Percentiles rank a stretch among this genome's conserved stretches.
Evolutionary conservation across 768 basidiomycete species (phyloP).

Genomic region (Cyathus striatus): DNA sequence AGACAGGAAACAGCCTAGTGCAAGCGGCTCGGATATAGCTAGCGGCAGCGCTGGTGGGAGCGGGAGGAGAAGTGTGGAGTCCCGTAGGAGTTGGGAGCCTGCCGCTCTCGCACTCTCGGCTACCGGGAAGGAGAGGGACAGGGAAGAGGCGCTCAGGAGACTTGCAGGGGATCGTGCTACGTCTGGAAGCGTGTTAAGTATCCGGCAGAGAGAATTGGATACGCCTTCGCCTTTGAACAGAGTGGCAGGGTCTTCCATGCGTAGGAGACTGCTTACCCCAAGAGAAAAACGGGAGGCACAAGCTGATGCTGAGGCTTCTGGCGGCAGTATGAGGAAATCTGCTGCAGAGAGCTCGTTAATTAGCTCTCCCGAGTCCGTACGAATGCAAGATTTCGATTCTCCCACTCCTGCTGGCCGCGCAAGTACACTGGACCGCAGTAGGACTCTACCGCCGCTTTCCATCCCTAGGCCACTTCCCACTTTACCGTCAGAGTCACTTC

Average conservation of each 20-base stretch:
- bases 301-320: conserved; percentile 6
- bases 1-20: conserved; percentile 22
- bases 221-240: conserved; percentile 13
- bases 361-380: conserved; percentile 38
- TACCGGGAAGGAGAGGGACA: conserved; percentile 22
- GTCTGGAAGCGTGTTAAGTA: conserved; percentile 27
- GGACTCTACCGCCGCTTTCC: conserved; percentile 41
- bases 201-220: conserved; percentile 23
- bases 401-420: conserved; percentile 37
- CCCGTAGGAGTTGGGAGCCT: conserved; percentile 46
- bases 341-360: conserved; percentile 17
- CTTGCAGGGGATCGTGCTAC: conserved; percentile 20
- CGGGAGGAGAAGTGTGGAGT: conserved; percentile 49
- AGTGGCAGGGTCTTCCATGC: conserved; percentile 17
- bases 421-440: conserved; percentile 32
- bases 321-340: no score
- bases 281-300: conserved; percentile 44
- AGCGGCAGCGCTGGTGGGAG: conserved; percentile 21
- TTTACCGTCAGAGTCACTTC: conserved; percentile 52
- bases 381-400: conserved; percentile 30
- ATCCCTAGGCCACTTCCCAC: conserved; percentile 57
- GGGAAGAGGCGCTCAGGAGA: conserved; percentile 36
- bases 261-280: conserved; percentile 51
- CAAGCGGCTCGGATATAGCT: conserved; percentile 7
- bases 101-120: conserved; percentile 13